Conservation (phyloP, 2,329 filamentous ascomycete genomes). For the Alternaria triticimaculans region DNA sequence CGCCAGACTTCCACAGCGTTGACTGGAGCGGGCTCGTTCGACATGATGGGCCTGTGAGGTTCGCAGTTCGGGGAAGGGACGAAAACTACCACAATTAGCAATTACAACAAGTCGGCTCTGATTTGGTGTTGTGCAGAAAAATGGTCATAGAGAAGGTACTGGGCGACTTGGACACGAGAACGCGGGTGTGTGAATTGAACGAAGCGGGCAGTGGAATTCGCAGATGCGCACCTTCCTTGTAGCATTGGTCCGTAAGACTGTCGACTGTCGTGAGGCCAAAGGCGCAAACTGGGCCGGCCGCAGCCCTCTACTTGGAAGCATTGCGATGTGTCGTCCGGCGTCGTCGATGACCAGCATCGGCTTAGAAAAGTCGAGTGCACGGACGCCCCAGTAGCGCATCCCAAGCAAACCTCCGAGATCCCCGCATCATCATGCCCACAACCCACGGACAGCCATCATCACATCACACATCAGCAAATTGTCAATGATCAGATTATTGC, state of each 20-base stretch:
- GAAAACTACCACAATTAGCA: constrained; percentile 40
- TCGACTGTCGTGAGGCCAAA: constrained; percentile 30
- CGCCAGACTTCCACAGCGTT: constrained; percentile 34
- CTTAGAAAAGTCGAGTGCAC: constrained; percentile 27
- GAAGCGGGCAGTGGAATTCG: background rate
- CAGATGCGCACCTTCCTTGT: constrained; percentile 43
- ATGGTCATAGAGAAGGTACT: background rate
- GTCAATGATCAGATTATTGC: background rate
- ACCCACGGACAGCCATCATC: background rate
- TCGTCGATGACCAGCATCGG: constrained; percentile 15
- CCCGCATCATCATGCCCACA: constrained; percentile 13
- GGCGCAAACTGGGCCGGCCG: constrained; percentile 43
- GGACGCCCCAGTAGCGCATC: constrained; percentile 1
- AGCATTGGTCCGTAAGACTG: constrained; percentile 25
- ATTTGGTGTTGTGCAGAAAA: background rate
- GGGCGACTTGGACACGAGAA: constrained; percentile 9
- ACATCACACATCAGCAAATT: background rate
- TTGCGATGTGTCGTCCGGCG: constrained; percentile 45
- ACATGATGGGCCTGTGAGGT: constrained; percentile 25
- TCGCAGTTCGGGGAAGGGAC: constrained; percentile 32
- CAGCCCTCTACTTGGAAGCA: constrained; percentile 58
- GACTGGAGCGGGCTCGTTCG: constrained; percentile 37
- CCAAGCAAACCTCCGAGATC: constrained; percentile 16
- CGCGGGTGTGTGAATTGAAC: constrained; percentile 8
- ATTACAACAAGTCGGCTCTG: background rate